Base-by-base conservation (phyloP, 129 eudicot genomes). In the Helianthus annuus region DNA sequence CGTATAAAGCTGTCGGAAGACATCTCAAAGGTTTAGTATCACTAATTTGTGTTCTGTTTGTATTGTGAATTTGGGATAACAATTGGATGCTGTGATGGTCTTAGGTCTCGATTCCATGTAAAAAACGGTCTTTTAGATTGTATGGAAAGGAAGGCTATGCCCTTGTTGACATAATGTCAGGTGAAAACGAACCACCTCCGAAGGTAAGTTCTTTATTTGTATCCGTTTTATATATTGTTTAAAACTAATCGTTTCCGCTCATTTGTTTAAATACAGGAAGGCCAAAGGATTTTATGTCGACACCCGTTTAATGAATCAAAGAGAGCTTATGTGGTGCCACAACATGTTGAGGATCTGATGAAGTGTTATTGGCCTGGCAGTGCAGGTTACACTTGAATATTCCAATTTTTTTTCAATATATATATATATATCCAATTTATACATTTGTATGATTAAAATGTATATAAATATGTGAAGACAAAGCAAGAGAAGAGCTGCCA, bases 21-120 rank as follows among this genome's bases (percentile, higher is more conserved):
- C 61, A 86, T 95, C 64, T 85, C 99, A 71, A 95, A 95, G 99
- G 99, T 90, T 66, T 75, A 84, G 62, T 61, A 56, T 77, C 19
- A n/a, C 5, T 69, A 10, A 40, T 48, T 69, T 36, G 22, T 16
- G 14, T 51, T 56, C 13, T 19, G 10, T 22, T 16, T 8, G 12
- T 66, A 42, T 15, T 65, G 32, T 65, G 8, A 49, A 2, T 64
- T 22, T 80, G 27, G 13, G 64, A 10, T 66, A 48, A 39, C 19
- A 40, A 8, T 12, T 24, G 68, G 10, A 44, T 78, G 48, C 2
- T 78, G 38, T 70, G 70, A 42, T 70, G 70, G 48, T 70, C 83
- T 59, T 81, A 95, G 99, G 99, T 95, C 68, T 90, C 99, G 34
- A 95, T 95, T 76, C 99, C 99, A 45, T 95, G 99, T 82, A 95